Evolutionary conservation across 208 protist genomes (phyloP).

Genomic region (Histomonas meleagridis): DNA sequence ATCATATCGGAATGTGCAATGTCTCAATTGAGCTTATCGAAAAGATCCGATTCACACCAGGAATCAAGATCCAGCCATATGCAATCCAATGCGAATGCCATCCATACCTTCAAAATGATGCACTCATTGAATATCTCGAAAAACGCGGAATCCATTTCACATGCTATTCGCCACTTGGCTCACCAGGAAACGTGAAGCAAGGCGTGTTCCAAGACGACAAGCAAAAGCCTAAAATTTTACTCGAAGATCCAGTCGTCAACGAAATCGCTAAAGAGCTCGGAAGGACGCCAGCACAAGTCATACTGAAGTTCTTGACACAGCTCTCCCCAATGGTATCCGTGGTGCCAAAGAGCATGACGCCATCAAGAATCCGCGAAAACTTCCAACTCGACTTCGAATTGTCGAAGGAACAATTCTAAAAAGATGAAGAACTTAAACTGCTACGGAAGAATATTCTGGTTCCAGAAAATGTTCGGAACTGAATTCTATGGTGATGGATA

Average conservation of each 20-base stretch:
- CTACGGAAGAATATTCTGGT: too few species aligned
- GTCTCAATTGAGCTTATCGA: background rate
- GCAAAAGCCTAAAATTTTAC: too few species aligned
- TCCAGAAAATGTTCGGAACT: too few species aligned
- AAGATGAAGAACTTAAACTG: background rate
- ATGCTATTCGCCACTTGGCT: conserved; percentile 41
- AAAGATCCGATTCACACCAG: background rate
- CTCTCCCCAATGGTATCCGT: background rate
- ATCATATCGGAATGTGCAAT: conserved; percentile 30
- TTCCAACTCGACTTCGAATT: background rate
- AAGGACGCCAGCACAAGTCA: background rate
- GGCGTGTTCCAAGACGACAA: background rate
- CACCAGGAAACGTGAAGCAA: background rate
- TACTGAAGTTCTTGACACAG: background rate
- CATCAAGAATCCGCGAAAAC: background rate
- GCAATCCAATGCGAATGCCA: conserved; percentile 35
- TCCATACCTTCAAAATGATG: conserved; percentile 40
- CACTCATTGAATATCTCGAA: conserved; percentile 35
- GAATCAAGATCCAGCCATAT: background rate
- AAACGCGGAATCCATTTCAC: conserved; percentile 26
- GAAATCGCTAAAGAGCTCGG: background rate
- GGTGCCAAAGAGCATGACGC: background rate
- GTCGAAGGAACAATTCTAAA: background rate
- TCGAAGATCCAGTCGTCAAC: background rate
- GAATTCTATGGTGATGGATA: too few species aligned